Evolutionary conservation across 768 basidiomycete genomes (phyloP).

Genomic region (Lentinus tigrinus): DNA sequence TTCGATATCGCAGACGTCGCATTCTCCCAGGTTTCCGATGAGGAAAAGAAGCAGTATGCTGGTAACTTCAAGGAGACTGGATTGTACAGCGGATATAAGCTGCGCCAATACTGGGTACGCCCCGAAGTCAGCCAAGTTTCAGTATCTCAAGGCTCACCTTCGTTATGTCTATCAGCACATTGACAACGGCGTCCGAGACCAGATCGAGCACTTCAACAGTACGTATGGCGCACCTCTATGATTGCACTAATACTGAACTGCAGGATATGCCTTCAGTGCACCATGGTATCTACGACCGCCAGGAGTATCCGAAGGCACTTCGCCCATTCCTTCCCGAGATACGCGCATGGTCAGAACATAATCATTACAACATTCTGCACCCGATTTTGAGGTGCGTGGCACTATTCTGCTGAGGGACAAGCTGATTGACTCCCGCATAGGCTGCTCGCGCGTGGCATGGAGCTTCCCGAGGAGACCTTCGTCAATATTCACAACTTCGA

Average conservation of each 20-base stretch:
- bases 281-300: conserved; percentile 21
- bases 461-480: conserved; percentile 34
- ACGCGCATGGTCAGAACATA: conserved; percentile 27
- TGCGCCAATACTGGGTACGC: conserved; percentile 47
- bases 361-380: conserved; percentile 30
- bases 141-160: background rate
- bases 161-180: conserved; percentile 32
- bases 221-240: conserved; percentile 5
- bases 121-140: background rate
- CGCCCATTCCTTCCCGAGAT: conserved; percentile 32
- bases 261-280: conserved; percentile 21
- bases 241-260: background rate
- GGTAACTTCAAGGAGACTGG: conserved; percentile 42
- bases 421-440: conserved; percentile 6
- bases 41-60: conserved; percentile 42
- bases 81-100: conserved; percentile 55
- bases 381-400: conserved; percentile 24
- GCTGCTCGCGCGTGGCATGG: conserved; percentile 33
- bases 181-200: conserved; percentile 41
- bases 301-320: conserved; percentile 29
- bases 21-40: conserved; percentile 38
- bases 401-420: background rate
- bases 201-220: conserved; percentile 46
- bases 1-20: conserved; percentile 49
- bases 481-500: conserved; percentile 30